A percentile compares a stretch with the other conserved stretches of the same genome.
phyloP scores from a whole-genome alignment of 2,329 filamentous ascomycete species.

The Epicoccum sorghinum region DNA sequence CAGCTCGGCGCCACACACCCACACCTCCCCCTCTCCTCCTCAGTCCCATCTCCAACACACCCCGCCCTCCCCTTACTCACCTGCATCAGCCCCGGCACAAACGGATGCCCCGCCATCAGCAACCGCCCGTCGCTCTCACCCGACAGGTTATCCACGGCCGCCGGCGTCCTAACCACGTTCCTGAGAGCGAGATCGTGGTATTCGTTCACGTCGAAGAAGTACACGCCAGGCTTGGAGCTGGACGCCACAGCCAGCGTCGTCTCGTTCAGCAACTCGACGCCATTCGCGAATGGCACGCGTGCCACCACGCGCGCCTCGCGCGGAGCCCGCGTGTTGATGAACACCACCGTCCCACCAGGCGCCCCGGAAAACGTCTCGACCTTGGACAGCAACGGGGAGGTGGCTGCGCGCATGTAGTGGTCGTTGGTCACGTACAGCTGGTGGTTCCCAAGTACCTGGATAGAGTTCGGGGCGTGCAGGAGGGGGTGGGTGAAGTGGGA shows the following conservation, averaged over 20 bases:
- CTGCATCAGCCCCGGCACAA: conserved; percentile 38
- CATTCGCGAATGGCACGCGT: conserved; percentile 51
- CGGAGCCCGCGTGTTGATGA: conserved; percentile 34
- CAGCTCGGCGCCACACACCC: conserved; percentile 42
- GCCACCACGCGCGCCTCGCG: conserved; percentile 32
- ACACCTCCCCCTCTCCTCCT: conserved; percentile 31
- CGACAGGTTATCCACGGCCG: conserved; percentile 50
- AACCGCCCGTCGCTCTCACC: conserved; percentile 47
- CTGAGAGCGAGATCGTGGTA: conserved; percentile 19
- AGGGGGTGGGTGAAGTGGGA: conserved; percentile 40
- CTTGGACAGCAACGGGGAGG: conserved; percentile 35
- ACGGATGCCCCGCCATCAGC: conserved; percentile 51
- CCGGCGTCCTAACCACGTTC: conserved; percentile 32
- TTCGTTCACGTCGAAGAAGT: conserved; percentile 39
- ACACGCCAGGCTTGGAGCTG: conserved; percentile 40
- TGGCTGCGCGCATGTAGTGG: conserved; percentile 44
- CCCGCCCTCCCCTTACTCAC: conserved; percentile 28
- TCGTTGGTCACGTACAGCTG: conserved; percentile 52
- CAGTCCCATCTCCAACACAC: conserved; percentile 20
- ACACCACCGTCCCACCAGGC: conserved; percentile 47
- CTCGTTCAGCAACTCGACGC: conserved; percentile 46
- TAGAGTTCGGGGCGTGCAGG: conserved; percentile 48
- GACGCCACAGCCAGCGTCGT: conserved; percentile 50
- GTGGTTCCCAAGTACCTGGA: conserved; percentile 41
- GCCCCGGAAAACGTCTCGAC: conserved; percentile 49